Percentiles rank a stretch among this genome's conserved stretches.
Evolutionary conservation across 75 land plant species (phyloP).

Genomic region (Chamaecyparis obtusa): DNA sequence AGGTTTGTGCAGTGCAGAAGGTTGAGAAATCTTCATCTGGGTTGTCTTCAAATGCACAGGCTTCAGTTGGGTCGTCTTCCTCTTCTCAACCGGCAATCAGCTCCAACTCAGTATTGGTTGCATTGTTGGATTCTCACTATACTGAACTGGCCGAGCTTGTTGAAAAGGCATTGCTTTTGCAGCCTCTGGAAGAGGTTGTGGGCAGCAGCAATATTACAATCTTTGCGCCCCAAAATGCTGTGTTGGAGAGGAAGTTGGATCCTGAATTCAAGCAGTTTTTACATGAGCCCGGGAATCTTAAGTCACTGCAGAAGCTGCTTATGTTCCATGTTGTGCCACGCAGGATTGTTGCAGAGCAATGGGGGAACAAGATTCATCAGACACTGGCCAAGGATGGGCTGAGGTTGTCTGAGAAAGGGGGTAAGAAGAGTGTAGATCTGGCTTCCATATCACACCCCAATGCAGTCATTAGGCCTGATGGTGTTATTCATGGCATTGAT

Average conservation of each 20-base stretch:
- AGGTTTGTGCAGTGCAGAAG: background rate
- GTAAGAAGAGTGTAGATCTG: slow-evolving; percentile 21
- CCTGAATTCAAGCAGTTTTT: slow-evolving; percentile 34
- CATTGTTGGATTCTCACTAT: slow-evolving; percentile 87
- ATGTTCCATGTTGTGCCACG: slow-evolving; percentile 32
- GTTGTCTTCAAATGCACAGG: background rate
- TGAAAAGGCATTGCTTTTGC: slow-evolving; percentile 78
- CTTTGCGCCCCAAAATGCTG: slow-evolving; percentile 69
- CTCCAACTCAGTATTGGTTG: slow-evolving; percentile 80
- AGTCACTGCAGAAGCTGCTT: slow-evolving; percentile 28
- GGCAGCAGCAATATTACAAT: slow-evolving; percentile 67
- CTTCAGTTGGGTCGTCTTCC: background rate
- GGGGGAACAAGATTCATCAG: slow-evolving; percentile 14
- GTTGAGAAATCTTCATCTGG: background rate
- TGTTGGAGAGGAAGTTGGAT: slow-evolving; percentile 28
- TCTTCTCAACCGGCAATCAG: slow-evolving; percentile 19
- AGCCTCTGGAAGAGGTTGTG: slow-evolving; percentile 54
- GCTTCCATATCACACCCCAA: slow-evolving; percentile 31
- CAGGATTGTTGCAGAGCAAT: slow-evolving; percentile 24
- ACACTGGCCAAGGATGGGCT: slow-evolving; percentile 19
- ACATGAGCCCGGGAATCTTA: slow-evolving; percentile 30
- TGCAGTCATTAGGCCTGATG: slow-evolving; percentile 37
- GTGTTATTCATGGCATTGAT: slow-evolving; percentile 43
- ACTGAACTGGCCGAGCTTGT: slow-evolving; percentile 83
- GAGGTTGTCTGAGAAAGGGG: slow-evolving; percentile 12